These are phyloP conservation scores for Pythium phragmitis DNA, from an alignment of 352 stramenopile species.

Conservation along the genomic window DNA sequence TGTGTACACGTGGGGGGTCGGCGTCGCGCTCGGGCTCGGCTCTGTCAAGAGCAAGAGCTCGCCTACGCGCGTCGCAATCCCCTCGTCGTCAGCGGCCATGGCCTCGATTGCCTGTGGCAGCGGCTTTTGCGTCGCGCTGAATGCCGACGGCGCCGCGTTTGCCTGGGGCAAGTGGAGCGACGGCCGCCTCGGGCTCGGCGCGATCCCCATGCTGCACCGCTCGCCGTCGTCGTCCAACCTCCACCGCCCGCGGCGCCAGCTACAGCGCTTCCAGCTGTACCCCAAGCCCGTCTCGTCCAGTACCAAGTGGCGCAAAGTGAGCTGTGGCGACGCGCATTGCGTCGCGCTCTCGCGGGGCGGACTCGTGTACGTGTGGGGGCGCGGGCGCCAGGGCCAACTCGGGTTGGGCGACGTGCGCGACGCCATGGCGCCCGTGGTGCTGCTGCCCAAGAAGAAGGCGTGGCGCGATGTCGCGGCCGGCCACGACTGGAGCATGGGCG, in stretches of 20 bases:
- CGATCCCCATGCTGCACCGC: slow-evolving; percentile 49
- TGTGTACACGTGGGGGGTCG: slow-evolving; percentile 81
- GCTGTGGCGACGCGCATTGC: slow-evolving; percentile 80
- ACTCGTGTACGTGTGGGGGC: slow-evolving; percentile 73
- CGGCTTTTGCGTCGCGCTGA: slow-evolving; percentile 78
- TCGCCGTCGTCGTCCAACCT: slow-evolving; percentile 27
- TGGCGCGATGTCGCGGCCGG: slow-evolving; percentile 63
- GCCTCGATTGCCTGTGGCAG: slow-evolving; percentile 59
- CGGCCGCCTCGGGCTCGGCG: slow-evolving; percentile 67
- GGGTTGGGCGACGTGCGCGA: slow-evolving; percentile 55
- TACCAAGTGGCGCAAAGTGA: slow-evolving; percentile 36
- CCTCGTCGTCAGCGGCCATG: background rate
- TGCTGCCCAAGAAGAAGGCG: slow-evolving; percentile 8
- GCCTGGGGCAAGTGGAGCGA: slow-evolving; percentile 81
- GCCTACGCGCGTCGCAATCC: slow-evolving; percentile 34
- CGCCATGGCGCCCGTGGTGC: slow-evolving; percentile 26
- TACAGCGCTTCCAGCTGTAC: slow-evolving; percentile 59
- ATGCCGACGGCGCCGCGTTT: slow-evolving; percentile 52
- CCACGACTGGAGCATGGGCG: slow-evolving; percentile 76
- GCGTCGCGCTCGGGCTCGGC: slow-evolving; percentile 45
- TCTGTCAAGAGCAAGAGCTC: slow-evolving; percentile 36
- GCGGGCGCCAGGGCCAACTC: slow-evolving; percentile 76
- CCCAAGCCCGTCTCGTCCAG: slow-evolving; percentile 20
- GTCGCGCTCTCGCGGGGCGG: slow-evolving; percentile 54
- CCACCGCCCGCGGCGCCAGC: slow-evolving; percentile 42